Evolutionary conservation across 306 rosid species (phyloP), one percentile per base, ranked within the genome.

Genomic region (Boehmeria nivea): DNA sequence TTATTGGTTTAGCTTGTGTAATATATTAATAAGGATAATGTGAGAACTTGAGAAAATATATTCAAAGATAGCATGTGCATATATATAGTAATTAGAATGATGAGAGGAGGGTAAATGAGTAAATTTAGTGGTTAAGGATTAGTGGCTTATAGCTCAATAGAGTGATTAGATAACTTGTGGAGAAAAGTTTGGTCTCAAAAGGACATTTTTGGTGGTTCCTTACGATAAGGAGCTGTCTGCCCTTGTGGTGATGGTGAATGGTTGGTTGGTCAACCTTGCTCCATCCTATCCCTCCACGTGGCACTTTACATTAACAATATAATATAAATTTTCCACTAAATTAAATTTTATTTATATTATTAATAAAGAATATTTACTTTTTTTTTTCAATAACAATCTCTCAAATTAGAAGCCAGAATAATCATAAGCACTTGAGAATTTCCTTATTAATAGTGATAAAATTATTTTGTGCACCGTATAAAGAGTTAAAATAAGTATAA

Each of bases 121-220:
- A 59, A 31, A 16, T 43, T 19, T 2, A 18, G 7, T 6, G 2
- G 20, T 1, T 22, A 9, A 0, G 31, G 43, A 43, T 25, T 31
- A 43, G 63, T 43, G 54, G 54, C 43, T 27, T 0, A 27, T 6
- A 11, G 36, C 5, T 31, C 5, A 6, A 10, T 31, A 24, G 12
- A 8, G 60, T 21, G 27, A n/a, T 4, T 2, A 52, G n/a, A 8
- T 57, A 28, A 43, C 27, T 25, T 1, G 59, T 57, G 76, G 81
- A 72, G 63, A 65, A 54, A 69, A 46, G 36, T 26, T 31, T 50
- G 66, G 48, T 37, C 59, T 51, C 48, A 73, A 60, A 63, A 60
- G 68, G 67, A 60, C 45, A 44, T 6, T 49, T 60, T 78, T 53
- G 77, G 79, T 75, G 76, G 72, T 57, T 67, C 48, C 6, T 64